These are phyloP conservation scores for Aspergillus steynii DNA, from an alignment of 495 filamentous ascomycete species.

Conservation along the genomic window DNA sequence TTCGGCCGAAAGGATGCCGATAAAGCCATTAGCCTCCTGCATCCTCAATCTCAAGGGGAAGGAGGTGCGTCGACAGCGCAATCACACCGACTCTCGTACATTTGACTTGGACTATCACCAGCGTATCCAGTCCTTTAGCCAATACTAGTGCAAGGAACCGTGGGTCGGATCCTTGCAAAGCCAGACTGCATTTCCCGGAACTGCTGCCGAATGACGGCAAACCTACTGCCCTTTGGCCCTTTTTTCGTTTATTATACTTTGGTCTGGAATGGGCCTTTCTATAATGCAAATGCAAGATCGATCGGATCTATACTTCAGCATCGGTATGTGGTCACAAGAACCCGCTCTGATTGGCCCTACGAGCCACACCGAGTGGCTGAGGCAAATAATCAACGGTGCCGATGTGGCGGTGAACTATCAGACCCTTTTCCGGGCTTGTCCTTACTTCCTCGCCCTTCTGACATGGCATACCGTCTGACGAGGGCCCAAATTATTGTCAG, in stretches of 20 bases:
- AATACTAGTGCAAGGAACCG: background rate
- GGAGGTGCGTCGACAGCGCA: background rate
- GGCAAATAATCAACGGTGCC: conserved; percentile 5
- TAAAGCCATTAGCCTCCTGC: background rate
- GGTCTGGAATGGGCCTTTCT: background rate
- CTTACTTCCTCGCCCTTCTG: background rate
- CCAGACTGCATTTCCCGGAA: no score
- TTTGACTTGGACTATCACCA: background rate
- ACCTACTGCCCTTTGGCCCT: background rate
- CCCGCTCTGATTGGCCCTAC: background rate
- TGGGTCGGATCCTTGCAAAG: background rate
- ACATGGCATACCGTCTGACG: no score
- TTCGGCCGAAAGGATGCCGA: background rate
- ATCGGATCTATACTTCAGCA: background rate
- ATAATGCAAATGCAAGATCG: background rate
- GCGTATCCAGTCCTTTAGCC: no score
- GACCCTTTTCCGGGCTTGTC: background rate
- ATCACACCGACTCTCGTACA: background rate
- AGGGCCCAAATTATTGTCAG: background rate
- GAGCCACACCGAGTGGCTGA: conserved; percentile 12
- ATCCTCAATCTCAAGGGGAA: background rate
- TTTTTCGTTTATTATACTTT: background rate
- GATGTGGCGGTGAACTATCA: conserved; percentile 15
- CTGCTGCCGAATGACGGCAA: background rate
- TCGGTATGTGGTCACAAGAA: background rate